These are phyloP conservation scores for Solanum bulbocastanum DNA, from an alignment of 257 asterid genomes.

Conservation along the genomic window DNA sequence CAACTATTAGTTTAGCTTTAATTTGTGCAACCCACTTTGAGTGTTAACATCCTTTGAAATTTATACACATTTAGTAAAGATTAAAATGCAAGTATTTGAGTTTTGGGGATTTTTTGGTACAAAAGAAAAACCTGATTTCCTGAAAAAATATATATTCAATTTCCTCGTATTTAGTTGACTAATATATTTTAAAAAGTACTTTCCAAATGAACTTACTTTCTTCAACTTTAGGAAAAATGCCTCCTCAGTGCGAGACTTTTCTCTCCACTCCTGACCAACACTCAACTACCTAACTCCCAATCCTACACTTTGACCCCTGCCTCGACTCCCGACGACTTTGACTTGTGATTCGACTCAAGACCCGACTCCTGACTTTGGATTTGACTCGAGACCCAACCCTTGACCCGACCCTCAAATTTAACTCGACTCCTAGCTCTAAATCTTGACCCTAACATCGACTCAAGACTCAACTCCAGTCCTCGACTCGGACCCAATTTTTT, in stretches of 20 bases:
- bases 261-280: background rate
- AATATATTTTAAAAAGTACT: too few species aligned
- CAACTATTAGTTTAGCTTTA: background rate
- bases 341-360: background rate
- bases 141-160: too few species aligned
- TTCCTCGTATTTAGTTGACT: too few species aligned
- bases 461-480: background rate
- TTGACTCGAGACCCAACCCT: background rate
- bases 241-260: background rate
- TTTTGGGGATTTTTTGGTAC: background rate
- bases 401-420: background rate
- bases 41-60: background rate
- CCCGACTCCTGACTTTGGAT: too few species aligned
- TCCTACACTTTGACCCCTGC: background rate
- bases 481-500: accelerated
- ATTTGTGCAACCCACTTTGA: background rate
- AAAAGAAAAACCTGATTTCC: background rate
- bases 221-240: background rate
- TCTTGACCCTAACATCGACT: background rate
- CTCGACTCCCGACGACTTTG: background rate
- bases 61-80: too few species aligned
- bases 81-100: too few species aligned
- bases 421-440: background rate
- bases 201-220: background rate
- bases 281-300: background rate